phyloP scores from a whole-genome alignment of 2,329 filamentous ascomycete species.

The Colletotrichum paranaense region DNA sequence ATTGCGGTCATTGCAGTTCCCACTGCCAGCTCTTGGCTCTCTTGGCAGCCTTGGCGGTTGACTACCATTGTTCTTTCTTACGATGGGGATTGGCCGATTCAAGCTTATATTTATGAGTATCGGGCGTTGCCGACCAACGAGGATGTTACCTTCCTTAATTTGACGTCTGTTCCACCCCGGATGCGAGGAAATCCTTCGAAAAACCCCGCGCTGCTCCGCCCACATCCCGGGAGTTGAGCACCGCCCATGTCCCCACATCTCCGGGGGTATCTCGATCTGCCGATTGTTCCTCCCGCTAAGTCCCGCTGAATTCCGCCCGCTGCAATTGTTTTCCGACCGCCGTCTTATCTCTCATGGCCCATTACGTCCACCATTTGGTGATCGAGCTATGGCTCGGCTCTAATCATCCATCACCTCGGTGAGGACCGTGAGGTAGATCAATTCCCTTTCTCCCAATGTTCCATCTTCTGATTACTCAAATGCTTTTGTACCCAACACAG shows the following conservation, averaged over 20 bases:
- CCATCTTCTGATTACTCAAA: too few species aligned
- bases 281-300: not conserved
- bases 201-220: not conserved
- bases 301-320: not conserved
- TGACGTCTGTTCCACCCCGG: slow-evolving; percentile 8
- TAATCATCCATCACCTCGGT: not conserved
- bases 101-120: slow-evolving; percentile 27
- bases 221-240: not conserved
- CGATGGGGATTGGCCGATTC: slow-evolving; percentile 18
- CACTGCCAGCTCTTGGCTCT: slow-evolving; percentile 18
- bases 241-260: not conserved
- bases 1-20: slow-evolving; percentile 9
- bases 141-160: slow-evolving; percentile 33
- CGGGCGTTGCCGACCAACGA: slow-evolving; percentile 22
- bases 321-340: not conserved
- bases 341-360: not conserved
- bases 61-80: not conserved
- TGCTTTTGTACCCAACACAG: too few species aligned
- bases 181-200: not conserved
- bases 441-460: too few species aligned
- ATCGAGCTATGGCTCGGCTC: not conserved
- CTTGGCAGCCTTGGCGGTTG: not conserved
- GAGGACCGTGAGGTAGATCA: not conserved
- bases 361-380: not conserved
- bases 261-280: not conserved